phyloP scores from a whole-genome alignment of 176 grass and related monocot species.

The Panicum miliaceum region DNA sequence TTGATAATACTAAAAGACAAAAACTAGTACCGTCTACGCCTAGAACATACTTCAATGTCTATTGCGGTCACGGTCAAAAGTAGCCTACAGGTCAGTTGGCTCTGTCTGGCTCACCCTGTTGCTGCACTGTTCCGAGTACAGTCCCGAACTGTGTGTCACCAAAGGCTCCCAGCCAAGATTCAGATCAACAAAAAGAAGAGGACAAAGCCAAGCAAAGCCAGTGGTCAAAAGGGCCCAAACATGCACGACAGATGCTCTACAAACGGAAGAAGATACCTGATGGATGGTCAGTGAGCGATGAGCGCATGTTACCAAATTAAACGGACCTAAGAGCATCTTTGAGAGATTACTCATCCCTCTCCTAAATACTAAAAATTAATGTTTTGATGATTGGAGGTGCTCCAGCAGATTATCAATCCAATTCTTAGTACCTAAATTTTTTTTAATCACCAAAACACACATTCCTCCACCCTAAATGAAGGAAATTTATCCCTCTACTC shows the following conservation, averaged over 20 bases:
- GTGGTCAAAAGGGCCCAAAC: conserved; percentile 25
- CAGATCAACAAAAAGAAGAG: neutral
- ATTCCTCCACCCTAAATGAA: too few species aligned
- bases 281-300: neutral
- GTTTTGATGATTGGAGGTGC: too few species aligned
- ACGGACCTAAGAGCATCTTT: too few species aligned
- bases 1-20: neutral
- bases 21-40: neutral
- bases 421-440: too few species aligned
- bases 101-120: conserved; percentile 11
- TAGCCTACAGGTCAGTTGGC: neutral
- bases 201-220: neutral
- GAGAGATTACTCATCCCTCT: too few species aligned
- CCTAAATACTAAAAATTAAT: too few species aligned
- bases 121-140: neutral
- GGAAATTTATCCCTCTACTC: too few species aligned
- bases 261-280: too few species aligned
- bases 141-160: conserved; percentile 1
- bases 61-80: neutral
- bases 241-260: neutral
- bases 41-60: neutral
- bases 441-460: too few species aligned
- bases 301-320: conserved; percentile 33
- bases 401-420: too few species aligned
- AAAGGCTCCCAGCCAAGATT: neutral